A percentile compares a stretch with the other conserved stretches of the same genome.
phyloP scores from a whole-genome alignment of 192 early-diverging fungal species.

The Backusella macrospora region DNA sequence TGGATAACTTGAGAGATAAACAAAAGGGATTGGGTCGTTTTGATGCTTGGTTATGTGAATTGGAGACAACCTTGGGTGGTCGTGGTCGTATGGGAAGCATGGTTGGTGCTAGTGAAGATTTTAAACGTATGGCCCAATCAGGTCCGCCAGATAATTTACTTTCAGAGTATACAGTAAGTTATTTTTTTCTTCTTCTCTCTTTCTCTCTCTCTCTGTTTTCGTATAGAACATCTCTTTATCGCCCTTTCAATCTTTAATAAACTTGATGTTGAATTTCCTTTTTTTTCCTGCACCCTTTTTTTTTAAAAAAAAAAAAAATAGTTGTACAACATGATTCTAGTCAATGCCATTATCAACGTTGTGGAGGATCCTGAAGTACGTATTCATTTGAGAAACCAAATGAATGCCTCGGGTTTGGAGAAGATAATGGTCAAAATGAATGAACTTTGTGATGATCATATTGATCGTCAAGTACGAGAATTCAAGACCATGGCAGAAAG shows the following conservation, averaged over 20 bases:
- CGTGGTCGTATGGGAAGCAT: slow-evolving; percentile 79
- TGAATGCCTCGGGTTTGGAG: slow-evolving; percentile 69
- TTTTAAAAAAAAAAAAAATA: slow-evolving; percentile 30
- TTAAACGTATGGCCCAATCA: slow-evolving; percentile 59
- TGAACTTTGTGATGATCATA: slow-evolving; percentile 52
- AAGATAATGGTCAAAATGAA: slow-evolving; percentile 64
- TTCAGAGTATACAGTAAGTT: slow-evolving; percentile 67
- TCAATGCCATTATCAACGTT: slow-evolving; percentile 75
- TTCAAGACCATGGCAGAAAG: slow-evolving; percentile 35
- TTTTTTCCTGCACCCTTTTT: background rate
- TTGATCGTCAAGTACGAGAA: slow-evolving; percentile 36
- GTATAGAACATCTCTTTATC: background rate
- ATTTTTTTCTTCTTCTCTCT: too few species aligned
- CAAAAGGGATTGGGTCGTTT: slow-evolving; percentile 65
- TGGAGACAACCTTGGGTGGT: slow-evolving; percentile 72
- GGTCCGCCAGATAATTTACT: slow-evolving; percentile 68
- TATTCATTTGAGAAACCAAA: slow-evolving; percentile 72
- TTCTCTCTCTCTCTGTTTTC: too few species aligned
- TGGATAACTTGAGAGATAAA: slow-evolving; percentile 74
- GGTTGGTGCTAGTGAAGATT: slow-evolving; percentile 74
- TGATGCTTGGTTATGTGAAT: slow-evolving; percentile 75
- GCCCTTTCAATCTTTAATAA: background rate
- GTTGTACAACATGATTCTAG: slow-evolving; percentile 75
- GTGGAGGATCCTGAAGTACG: slow-evolving; percentile 77
- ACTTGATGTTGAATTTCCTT: slow-evolving; percentile 4